Conservation (phyloP, 805 yeast genomes). For the Kodamaea sagamina region DNA sequence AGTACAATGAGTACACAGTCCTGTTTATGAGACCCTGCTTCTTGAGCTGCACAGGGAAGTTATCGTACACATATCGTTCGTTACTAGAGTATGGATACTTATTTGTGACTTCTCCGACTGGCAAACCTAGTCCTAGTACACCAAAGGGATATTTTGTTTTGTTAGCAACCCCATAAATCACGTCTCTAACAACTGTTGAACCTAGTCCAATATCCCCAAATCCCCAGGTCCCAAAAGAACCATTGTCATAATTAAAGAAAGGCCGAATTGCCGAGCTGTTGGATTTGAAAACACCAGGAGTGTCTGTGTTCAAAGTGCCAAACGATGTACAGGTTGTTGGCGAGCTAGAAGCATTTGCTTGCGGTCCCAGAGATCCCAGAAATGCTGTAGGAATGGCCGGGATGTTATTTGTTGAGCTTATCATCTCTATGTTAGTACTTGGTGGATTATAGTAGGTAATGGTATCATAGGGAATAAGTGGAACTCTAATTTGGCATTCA, state of each 20-base stretch:
- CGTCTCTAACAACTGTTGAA: not conserved
- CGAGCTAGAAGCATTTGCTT: no score
- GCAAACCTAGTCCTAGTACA: not conserved
- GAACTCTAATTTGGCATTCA: conserved; percentile 3
- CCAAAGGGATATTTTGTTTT: not conserved
- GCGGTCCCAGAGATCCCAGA: no score
- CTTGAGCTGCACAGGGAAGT: conserved; percentile 37
- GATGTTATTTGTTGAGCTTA: no score
- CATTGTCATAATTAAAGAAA: conserved; percentile 46
- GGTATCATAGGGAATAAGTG: not conserved
- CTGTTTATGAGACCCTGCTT: conserved; percentile 12
- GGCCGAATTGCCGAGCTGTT: conserved; percentile 46
- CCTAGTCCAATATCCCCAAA: conserved; percentile 57
- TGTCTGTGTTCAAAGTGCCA: conserved; percentile 49
- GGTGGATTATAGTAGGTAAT: no score
- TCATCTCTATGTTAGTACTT: no score
- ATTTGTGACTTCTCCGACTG: no score
- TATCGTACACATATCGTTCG: conserved; percentile 35
- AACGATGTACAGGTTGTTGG: conserved; percentile 43
- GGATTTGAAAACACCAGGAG: conserved; percentile 38
- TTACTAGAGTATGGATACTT: conserved; percentile 15
- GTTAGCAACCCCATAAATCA: conserved; percentile 2
- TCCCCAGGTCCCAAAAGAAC: conserved; percentile 58
- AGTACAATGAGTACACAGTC: conserved; percentile 17
- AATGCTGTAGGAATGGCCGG: no score